These are phyloP conservation scores for Micractinium sp. DNA, from an alignment of 139 green algal species.

Conservation along the genomic window DNA sequence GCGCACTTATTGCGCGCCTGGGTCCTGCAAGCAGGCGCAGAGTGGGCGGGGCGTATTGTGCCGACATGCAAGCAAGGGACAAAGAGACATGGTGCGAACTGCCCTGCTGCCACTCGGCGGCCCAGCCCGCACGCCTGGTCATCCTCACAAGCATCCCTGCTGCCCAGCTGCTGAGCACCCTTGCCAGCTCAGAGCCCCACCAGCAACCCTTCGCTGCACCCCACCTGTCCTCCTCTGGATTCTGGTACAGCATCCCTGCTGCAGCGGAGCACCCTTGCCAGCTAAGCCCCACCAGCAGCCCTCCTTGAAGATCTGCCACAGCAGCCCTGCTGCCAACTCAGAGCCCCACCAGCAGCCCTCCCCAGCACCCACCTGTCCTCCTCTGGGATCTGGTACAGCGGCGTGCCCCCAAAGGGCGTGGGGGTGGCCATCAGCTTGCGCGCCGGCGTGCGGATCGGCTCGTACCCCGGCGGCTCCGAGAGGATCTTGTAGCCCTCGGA, in stretches of 20 bases:
- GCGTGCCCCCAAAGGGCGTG: constrained; percentile 83
- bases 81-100: too few relatives aligned
- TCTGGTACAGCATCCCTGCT: too few relatives aligned
- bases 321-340: neutral
- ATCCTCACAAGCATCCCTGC: too few relatives aligned
- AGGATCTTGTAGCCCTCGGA: constrained; percentile 91
- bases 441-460: constrained; percentile 92
- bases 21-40: too few relatives aligned
- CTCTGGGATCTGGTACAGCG: constrained; percentile 66
- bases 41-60: too few relatives aligned
- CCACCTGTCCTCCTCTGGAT: too few relatives aligned
- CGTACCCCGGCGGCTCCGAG: constrained; percentile 84
- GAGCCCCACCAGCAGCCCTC: neutral
- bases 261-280: neutral
- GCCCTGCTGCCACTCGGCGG: too few relatives aligned
- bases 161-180: too few relatives aligned
- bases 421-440: constrained; percentile 94
- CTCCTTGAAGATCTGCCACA: constrained; percentile 58
- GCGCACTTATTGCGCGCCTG: too few relatives aligned
- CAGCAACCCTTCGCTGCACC: too few relatives aligned
- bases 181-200: neutral
- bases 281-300: neutral
- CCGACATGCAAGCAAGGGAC: too few relatives aligned
- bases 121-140: too few relatives aligned
- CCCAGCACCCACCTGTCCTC: constrained; percentile 25